Conservation (phyloP, 2,329 filamentous ascomycete genomes). For the Xylariaceae sp. region DNA sequence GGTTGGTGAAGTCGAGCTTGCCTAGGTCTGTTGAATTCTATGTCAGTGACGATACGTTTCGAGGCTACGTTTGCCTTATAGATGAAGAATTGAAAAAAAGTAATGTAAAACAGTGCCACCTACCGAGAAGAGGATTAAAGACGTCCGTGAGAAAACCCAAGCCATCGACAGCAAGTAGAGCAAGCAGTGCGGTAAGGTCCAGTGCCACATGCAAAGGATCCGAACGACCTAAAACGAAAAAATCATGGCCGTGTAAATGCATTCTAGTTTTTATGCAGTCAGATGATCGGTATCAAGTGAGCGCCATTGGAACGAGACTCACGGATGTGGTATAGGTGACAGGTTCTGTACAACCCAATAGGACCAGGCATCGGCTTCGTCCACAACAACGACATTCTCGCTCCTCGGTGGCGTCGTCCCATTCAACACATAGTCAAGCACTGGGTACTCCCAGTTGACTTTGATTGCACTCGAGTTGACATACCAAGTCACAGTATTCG, state of each 20-base stretch:
- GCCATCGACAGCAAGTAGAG: constrained; percentile 6
- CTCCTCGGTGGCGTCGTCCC: constrained; percentile 23
- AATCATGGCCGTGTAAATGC: constrained; percentile 21
- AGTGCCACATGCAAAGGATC: constrained; percentile 6
- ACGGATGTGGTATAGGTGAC: constrained; percentile 21
- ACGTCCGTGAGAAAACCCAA: constrained; percentile 11
- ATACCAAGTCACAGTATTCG: constrained; percentile 27
- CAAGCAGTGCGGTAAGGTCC: neutral
- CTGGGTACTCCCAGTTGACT: constrained; percentile 39
- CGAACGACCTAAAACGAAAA: constrained; percentile 25
- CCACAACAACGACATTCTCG: constrained; percentile 27
- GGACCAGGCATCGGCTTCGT: constrained; percentile 23
- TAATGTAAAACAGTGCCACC: no score
- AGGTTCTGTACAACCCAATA: constrained; percentile 33
- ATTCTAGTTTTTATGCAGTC: constrained; percentile 5
- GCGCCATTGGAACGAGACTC: neutral
- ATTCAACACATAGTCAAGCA: constrained; percentile 34
- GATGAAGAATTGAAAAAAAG: no score
- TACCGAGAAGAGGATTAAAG: constrained; percentile 15
- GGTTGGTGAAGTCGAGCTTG: constrained; percentile 36
- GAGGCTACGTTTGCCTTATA: no score
- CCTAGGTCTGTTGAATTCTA: constrained; percentile 20
- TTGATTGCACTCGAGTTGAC: constrained; percentile 34
- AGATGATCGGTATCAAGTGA: neutral
- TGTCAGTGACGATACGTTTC: neutral